These are phyloP conservation scores for Hemileia vastatrix DNA, from an alignment of 1,284 basidiomycete species.

Conservation along the genomic window DNA sequence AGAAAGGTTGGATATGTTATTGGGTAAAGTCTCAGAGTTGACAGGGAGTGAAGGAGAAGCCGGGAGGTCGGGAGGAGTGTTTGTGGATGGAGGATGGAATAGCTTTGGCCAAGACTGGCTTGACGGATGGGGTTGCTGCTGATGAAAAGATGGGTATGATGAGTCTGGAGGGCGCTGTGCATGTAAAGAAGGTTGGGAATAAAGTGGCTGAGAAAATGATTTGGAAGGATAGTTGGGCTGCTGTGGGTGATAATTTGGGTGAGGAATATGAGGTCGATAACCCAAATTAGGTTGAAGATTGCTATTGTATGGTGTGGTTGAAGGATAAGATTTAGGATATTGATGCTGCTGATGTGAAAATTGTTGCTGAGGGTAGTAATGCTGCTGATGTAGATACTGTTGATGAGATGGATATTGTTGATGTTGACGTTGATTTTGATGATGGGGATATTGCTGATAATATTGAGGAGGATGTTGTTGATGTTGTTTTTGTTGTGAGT, in stretches of 20 bases:
- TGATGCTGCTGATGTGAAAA: background rate
- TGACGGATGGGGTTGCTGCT: background rate
- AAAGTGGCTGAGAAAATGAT: too few species aligned
- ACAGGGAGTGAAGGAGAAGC: background rate
- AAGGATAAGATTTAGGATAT: background rate
- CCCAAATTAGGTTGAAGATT: too few species aligned
- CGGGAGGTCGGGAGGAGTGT: background rate
- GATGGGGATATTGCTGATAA: background rate
- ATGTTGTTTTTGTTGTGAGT: background rate
- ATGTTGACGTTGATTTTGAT: background rate
- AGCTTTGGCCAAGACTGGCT: too few species aligned
- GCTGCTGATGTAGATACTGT: background rate
- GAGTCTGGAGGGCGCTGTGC: too few species aligned
- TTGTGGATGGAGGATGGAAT: background rate
- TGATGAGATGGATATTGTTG: background rate
- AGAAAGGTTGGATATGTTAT: background rate
- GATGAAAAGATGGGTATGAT: background rate
- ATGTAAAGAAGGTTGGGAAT: too few species aligned
- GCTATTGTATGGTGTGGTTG: too few species aligned
- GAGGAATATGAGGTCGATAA: too few species aligned
- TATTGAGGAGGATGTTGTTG: background rate
- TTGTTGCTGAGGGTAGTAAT: background rate
- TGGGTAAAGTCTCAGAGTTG: background rate
- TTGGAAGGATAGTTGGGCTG: constrained; percentile 1
- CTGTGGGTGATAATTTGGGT: background rate